A percentile compares a stretch with the other conserved stretches of the same genome.
These are phyloP conservation scores for Coemansia sp. DNA, from an alignment of 192 early-diverging fungal genomes.

Conservation along the genomic window DNA sequence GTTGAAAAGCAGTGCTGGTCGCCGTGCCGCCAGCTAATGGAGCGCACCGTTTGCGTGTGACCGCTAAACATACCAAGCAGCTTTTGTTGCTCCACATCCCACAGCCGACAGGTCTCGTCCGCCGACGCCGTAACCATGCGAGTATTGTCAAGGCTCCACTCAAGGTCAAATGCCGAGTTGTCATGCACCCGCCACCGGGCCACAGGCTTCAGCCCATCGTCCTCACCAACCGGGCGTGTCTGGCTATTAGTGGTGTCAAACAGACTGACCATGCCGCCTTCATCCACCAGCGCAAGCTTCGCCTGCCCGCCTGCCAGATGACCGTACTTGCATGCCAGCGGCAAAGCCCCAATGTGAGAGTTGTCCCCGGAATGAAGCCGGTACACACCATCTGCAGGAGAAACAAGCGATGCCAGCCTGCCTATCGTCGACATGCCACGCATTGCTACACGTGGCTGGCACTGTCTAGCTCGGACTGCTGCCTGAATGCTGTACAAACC, in stretches of 20 bases:
- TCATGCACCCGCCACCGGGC: slow-evolving; percentile 57
- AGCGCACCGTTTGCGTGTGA: slow-evolving; percentile 68
- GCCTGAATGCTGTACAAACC: neutral
- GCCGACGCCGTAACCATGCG: slow-evolving; percentile 69
- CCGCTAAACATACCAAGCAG: slow-evolving; percentile 57
- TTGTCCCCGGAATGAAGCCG: slow-evolving; percentile 12
- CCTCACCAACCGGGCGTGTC: slow-evolving; percentile 4
- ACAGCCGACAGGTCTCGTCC: slow-evolving; percentile 68
- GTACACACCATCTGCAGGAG: slow-evolving; percentile 19
- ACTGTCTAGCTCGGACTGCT: slow-evolving; percentile 11
- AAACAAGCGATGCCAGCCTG: slow-evolving; percentile 19
- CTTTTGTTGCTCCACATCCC: slow-evolving; percentile 65
- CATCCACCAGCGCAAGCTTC: slow-evolving; percentile 38
- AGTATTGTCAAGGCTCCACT: slow-evolving; percentile 68
- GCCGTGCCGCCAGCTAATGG: slow-evolving; percentile 56
- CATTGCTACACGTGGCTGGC: neutral
- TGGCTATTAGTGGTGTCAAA: slow-evolving; percentile 25
- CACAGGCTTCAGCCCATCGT: slow-evolving; percentile 11
- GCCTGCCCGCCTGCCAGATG: neutral
- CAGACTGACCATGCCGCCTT: slow-evolving; percentile 26
- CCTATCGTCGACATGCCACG: slow-evolving; percentile 9
- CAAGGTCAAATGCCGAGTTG: slow-evolving; percentile 79
- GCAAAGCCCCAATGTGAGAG: slow-evolving; percentile 11
- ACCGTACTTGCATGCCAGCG: slow-evolving; percentile 42
- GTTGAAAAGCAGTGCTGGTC: slow-evolving; percentile 66